phyloP scores from a whole-genome alignment of 192 early-diverging fungal genomes.

The Diversispora eburnea region DNA sequence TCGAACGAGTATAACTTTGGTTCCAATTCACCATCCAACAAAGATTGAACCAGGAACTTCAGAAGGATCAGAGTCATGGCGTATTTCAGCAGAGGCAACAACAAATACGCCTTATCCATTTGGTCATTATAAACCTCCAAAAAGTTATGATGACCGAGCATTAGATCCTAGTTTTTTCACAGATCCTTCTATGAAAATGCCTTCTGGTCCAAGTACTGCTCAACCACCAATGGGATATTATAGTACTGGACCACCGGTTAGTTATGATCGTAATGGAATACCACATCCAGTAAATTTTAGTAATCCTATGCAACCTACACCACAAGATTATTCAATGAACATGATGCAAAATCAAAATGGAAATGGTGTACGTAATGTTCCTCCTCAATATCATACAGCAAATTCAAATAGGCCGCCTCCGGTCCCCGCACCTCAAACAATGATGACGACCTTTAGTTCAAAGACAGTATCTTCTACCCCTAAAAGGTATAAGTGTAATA shows the following conservation, averaged over 20 bases:
- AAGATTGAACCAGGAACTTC: no score
- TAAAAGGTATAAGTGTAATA: not conserved
- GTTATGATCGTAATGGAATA: slow-evolving; percentile 15
- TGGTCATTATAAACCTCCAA: slow-evolving; percentile 10
- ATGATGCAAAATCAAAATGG: not conserved
- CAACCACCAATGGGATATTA: not conserved
- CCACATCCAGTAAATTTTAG: not conserved
- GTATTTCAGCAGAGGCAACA: no score
- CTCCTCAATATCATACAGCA: not conserved
- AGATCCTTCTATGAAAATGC: slow-evolving; percentile 10
- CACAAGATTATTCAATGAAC: slow-evolving; percentile 3
- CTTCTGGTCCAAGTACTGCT: slow-evolving; percentile 14
- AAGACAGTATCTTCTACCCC: not conserved
- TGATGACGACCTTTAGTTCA: not conserved
- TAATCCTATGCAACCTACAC: not conserved
- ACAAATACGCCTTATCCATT: not conserved
- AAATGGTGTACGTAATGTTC: not conserved
- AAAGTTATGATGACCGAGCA: slow-evolving; percentile 15
- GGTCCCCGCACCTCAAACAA: not conserved
- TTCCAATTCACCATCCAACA: no score
- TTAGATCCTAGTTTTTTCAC: slow-evolving; percentile 16
- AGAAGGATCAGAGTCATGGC: no score
- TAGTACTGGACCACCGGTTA: not conserved
- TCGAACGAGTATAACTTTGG: no score
- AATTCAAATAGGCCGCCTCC: not conserved